A percentile compares a stretch with the other conserved stretches of the same genome.
Conservation (phyloP, 2,329 filamentous ascomycete genomes). For the Cladosporium sp. region DNA sequence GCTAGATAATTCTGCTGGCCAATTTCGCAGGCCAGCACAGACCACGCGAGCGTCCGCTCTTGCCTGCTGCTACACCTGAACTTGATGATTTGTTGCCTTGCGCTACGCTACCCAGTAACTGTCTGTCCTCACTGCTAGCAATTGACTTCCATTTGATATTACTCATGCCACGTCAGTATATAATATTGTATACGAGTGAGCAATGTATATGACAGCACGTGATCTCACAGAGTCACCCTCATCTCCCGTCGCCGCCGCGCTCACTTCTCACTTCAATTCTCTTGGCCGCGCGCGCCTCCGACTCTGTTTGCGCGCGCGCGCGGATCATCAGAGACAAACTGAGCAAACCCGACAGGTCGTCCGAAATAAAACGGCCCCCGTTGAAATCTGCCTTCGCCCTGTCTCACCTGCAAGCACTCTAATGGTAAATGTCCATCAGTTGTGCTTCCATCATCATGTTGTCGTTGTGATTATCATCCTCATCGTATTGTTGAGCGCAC, state of each 20-base stretch:
- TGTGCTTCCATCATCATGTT: background rate
- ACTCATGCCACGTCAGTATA: background rate
- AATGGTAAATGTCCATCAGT: background rate
- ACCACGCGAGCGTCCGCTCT: background rate
- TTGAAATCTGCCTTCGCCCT: constrained; percentile 1
- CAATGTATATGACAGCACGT: background rate
- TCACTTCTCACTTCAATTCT: background rate
- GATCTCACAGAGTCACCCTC: background rate
- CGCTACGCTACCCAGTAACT: background rate
- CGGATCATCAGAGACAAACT: constrained; percentile 13
- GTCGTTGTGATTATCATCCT: background rate
- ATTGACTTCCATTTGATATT: background rate
- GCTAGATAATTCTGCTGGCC: constrained; percentile 11
- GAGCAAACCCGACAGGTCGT: constrained; percentile 13
- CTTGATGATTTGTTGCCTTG: constrained; percentile 5
- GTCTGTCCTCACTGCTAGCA: constrained; percentile 1
- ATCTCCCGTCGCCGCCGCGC: background rate
- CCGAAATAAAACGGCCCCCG: constrained; percentile 4
- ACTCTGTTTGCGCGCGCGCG: constrained; percentile 7
- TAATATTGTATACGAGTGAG: background rate
- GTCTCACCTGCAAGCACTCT: constrained; percentile 13
- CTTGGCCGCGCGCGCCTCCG: constrained; percentile 1
- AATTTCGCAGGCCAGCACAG: background rate
- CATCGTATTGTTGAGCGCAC: background rate
- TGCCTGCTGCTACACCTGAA: background rate